These are phyloP conservation scores for Flaveria ramosissima DNA, from an alignment of 129 eudicot genomes.

Conservation along the genomic window DNA sequence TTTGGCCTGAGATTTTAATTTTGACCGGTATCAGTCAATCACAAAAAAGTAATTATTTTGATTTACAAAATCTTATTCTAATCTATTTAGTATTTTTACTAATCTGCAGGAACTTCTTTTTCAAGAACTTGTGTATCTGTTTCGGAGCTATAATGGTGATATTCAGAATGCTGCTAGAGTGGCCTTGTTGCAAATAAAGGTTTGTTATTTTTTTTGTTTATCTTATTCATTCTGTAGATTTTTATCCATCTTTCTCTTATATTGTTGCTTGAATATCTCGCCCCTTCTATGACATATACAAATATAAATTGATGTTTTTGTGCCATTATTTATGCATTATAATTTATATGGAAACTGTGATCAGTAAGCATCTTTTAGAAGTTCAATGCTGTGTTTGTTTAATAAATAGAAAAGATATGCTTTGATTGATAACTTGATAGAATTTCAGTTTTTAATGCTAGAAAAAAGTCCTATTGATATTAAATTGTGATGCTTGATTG, in stretches of 20 bases:
- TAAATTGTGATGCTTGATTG: slow-evolving; percentile 18
- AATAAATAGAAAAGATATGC: background rate
- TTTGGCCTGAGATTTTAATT: background rate
- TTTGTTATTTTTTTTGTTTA: slow-evolving; percentile 20
- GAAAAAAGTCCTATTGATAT: background rate
- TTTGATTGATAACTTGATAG: no score
- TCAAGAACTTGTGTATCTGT: slow-evolving; percentile 58
- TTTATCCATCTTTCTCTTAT: slow-evolving; percentile 4
- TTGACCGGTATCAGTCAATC: background rate
- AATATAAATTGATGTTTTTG: background rate
- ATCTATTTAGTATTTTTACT: background rate
- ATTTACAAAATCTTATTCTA: background rate
- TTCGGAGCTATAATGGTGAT: slow-evolving; percentile 52
- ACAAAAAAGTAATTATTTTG: background rate
- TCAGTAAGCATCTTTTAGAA: background rate
- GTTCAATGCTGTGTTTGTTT: background rate
- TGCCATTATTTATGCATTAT: background rate
- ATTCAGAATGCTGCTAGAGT: slow-evolving; percentile 66
- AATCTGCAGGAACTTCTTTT: slow-evolving; percentile 59
- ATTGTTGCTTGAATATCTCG: background rate
- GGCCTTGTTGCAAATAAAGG: slow-evolving; percentile 66
- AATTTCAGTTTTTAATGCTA: background rate
- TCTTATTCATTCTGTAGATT: background rate
- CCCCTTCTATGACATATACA: background rate
- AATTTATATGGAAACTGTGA: background rate